Evolutionary conservation across 2,329 filamentous ascomycete genomes (phyloP).

Genomic region (Trichoderma arundinaceum): DNA sequence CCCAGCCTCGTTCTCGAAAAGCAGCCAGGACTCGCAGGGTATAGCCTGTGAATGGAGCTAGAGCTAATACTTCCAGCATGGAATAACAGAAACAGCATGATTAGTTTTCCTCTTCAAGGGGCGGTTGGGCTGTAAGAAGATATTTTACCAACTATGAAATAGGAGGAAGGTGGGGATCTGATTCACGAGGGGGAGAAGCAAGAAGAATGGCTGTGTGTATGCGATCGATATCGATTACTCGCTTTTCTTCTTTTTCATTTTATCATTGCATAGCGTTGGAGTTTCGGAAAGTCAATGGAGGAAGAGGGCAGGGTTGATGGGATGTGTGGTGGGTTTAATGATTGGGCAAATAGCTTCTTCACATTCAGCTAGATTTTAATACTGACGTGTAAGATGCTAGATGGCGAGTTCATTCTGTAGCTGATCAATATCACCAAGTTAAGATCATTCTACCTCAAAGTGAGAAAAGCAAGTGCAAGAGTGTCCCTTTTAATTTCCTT

Average conservation of each 20-base stretch:
- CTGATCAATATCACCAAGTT: neutral
- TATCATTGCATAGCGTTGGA: slow-evolving; percentile 51
- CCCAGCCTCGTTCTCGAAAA: neutral
- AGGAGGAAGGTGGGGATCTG: neutral
- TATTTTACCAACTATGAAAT: neutral
- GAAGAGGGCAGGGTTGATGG: neutral
- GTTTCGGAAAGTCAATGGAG: slow-evolving; percentile 38
- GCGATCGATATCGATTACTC: neutral
- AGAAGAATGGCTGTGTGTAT: neutral
- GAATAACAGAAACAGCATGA: too few relatives aligned
- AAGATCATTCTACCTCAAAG: neutral
- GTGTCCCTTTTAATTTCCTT: neutral
- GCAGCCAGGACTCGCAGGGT: neutral
- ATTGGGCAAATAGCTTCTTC: neutral
- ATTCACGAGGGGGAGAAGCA: neutral
- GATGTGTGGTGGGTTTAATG: neutral
- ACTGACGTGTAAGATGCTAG: neutral
- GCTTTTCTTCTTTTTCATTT: neutral
- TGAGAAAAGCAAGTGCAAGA: neutral
- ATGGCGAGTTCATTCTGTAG: neutral
- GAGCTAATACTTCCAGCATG: neutral
- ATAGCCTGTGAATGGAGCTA: neutral
- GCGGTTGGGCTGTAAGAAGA: too few relatives aligned
- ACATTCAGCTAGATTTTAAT: neutral
- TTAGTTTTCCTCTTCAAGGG: too few relatives aligned